Conservation (phyloP, 208 protist species). For the Acanthamoeba lenticulata region DNA sequence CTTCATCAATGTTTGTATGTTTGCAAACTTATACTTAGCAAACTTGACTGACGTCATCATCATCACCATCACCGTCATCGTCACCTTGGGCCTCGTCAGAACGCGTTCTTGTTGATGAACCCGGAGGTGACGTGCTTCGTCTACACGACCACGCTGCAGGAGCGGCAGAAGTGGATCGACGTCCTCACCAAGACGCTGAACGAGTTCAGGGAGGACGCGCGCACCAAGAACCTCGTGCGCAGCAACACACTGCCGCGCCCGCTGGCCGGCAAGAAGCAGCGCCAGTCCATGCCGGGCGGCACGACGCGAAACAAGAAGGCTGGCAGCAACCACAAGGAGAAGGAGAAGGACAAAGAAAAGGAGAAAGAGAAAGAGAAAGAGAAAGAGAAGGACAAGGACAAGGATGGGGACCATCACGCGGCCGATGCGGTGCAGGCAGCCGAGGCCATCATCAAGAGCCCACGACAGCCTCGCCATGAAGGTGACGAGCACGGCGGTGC, state of each 20-base stretch:
- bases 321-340: neutral
- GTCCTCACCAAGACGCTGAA: conserved; percentile 10
- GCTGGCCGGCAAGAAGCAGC: neutral
- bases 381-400: neutral
- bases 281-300: neutral
- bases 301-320: neutral
- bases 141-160: neutral
- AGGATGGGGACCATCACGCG: too few relatives aligned
- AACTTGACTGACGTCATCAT: neutral
- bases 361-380: neutral
- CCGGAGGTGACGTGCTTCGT: conserved; percentile 11
- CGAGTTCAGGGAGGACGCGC: neutral
- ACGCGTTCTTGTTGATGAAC: conserved; percentile 17
- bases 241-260: neutral
- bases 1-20: neutral
- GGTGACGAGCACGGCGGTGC: too few relatives aligned
- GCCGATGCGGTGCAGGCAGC: too few relatives aligned
- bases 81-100: neutral
- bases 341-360: neutral
- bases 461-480: too few relatives aligned
- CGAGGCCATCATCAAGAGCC: too few relatives aligned
- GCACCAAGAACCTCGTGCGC: neutral
- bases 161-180: neutral
- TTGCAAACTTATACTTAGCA: too few relatives aligned
- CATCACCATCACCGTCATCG: neutral